phyloP scores from a whole-genome alignment of 768 basidiomycete genomes.

The Auricularia sp. region DNA sequence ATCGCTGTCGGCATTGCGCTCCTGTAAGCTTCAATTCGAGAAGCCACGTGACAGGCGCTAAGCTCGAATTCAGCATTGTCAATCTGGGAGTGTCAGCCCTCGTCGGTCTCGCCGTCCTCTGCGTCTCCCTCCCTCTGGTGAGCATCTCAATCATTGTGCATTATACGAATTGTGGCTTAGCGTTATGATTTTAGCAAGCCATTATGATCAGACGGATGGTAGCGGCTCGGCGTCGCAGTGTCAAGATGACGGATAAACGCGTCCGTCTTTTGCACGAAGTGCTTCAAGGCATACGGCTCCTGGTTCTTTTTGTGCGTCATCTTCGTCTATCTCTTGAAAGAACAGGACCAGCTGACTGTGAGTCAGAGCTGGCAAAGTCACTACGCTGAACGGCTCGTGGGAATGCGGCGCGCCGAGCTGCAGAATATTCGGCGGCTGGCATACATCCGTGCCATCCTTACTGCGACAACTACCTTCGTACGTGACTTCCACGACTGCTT shows the following conservation, averaged over 20 bases:
- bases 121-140: not conserved
- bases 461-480: not conserved
- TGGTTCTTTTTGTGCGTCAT: constrained; percentile 50
- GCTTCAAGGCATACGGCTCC: constrained; percentile 54
- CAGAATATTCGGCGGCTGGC: constrained; percentile 16
- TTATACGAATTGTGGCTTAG: too few relatives aligned
- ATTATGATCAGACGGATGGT: constrained; percentile 45
- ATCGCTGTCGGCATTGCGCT: constrained; percentile 52
- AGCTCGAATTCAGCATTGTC: not conserved
- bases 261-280: constrained; percentile 44
- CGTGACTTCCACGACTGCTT: constrained; percentile 23
- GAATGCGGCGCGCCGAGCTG: constrained; percentile 22
- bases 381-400: constrained; percentile 34
- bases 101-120: constrained; percentile 40
- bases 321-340: too few relatives aligned
- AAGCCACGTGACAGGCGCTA: not conserved
- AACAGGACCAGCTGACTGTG: too few relatives aligned
- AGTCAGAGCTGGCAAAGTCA: not conserved
- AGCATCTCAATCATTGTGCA: not conserved
- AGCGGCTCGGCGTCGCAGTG: constrained; percentile 41
- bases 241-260: constrained; percentile 57
- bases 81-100: constrained; percentile 62
- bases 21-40: constrained; percentile 18
- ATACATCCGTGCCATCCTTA: constrained; percentile 14
- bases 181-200: constrained; percentile 25